Conservation (phyloP, 176 grass and related monocot species). For the Musa troglodytarum region DNA sequence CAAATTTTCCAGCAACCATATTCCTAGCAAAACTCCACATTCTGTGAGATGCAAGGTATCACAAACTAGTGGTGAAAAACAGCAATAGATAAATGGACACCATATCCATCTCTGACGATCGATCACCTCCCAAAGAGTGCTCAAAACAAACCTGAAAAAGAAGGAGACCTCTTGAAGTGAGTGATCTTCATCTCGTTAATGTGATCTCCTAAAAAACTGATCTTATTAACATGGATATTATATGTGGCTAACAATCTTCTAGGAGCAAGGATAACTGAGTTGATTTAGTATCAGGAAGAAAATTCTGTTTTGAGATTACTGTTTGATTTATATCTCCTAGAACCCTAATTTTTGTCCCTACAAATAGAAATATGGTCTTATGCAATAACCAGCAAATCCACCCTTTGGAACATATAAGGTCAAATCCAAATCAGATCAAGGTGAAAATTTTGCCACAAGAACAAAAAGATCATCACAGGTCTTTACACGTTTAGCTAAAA, state of each 20-base stretch:
- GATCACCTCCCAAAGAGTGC: neutral
- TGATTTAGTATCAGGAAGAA: neutral
- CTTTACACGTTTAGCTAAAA: neutral
- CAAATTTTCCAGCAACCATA: conserved; percentile 20
- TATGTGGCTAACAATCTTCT: no score
- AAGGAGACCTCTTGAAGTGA: neutral
- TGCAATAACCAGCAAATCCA: neutral
- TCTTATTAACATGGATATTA: neutral
- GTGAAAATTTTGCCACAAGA: neutral
- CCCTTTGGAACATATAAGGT: neutral
- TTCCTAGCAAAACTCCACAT: conserved; percentile 50
- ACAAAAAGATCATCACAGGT: neutral
- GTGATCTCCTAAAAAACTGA: neutral
- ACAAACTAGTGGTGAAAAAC: neutral
- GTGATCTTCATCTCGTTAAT: neutral
- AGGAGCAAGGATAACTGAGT: neutral
- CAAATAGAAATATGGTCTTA: neutral
- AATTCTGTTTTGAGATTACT: neutral
- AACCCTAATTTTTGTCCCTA: neutral
- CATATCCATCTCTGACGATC: neutral
- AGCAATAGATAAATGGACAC: neutral
- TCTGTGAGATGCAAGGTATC: neutral
- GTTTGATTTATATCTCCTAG: neutral
- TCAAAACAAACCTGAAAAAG: neutral
- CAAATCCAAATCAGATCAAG: neutral